phyloP scores from a whole-genome alignment of 1,284 basidiomycete genomes.

The Rhodotorula sp. region DNA sequence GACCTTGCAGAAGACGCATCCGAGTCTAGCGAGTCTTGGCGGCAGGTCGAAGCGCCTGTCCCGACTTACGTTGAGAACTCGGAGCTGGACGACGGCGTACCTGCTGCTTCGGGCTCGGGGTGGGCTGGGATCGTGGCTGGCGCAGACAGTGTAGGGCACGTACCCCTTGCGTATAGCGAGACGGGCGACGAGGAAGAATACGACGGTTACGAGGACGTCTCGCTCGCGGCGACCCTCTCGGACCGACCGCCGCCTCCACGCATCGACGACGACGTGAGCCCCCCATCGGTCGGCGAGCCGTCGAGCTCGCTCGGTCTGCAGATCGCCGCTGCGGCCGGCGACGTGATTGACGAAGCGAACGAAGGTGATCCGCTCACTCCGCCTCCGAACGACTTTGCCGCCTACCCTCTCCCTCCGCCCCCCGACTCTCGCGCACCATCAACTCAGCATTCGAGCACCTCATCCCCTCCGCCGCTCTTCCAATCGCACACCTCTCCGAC shows the following conservation, averaged over 20 bases:
- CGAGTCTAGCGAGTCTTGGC: background rate
- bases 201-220: conserved; percentile 41
- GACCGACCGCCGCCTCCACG: conserved; percentile 27
- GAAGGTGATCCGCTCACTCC: background rate
- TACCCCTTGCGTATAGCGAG: background rate
- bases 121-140: background rate
- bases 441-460: background rate
- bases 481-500: background rate
- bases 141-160: no score
- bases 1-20: background rate
- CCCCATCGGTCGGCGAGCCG: conserved; percentile 19
- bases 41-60: conserved; percentile 27
- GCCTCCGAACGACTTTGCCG: background rate
- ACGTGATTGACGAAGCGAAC: background rate
- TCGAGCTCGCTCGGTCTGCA: background rate
- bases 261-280: conserved; percentile 39
- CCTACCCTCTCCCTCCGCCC: background rate
- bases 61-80: conserved; percentile 34
- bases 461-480: background rate
- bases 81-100: conserved; percentile 14
- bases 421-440: background rate
- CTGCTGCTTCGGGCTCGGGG: background rate
- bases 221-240: conserved; percentile 19
- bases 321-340: background rate
- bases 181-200: conserved; percentile 33